These are phyloP conservation scores for Asterophora lycoperdoides DNA, from an alignment of 768 basidiomycete species.

Conservation along the genomic window DNA sequence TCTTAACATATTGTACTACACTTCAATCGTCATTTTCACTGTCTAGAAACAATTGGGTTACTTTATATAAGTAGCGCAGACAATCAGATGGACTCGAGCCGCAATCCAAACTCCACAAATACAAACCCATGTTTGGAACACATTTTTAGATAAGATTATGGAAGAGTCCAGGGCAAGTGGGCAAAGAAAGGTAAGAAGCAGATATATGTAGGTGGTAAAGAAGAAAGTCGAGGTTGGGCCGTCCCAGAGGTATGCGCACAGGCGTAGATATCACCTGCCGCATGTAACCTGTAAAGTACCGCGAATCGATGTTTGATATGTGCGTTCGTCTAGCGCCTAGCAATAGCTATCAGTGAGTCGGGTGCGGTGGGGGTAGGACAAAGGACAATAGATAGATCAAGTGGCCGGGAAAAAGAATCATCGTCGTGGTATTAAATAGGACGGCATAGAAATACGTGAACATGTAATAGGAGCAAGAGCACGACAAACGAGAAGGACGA, in stretches of 20 bases:
- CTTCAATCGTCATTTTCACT: too few species aligned
- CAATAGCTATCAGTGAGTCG: conserved; percentile 7
- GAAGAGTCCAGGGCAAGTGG: background rate
- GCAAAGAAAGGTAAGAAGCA: background rate
- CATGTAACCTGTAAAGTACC: background rate
- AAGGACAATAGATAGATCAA: background rate
- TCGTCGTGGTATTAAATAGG: background rate
- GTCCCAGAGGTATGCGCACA: conserved; percentile 5
- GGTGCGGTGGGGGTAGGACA: background rate
- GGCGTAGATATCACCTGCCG: background rate
- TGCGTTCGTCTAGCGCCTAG: conserved; percentile 3
- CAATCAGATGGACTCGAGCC: too few species aligned
- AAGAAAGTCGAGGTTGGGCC: background rate
- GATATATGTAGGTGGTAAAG: background rate
- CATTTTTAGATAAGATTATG: background rate
- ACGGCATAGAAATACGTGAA: background rate
- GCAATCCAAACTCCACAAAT: background rate
- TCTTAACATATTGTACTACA: too few species aligned
- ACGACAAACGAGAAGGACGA: background rate
- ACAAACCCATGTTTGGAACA: background rate
- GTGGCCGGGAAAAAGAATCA: conserved; percentile 3
- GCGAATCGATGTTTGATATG: background rate
- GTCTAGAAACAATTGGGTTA: too few species aligned
- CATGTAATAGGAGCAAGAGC: background rate
- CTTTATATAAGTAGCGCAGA: too few species aligned